These are phyloP conservation scores for Nectriaceae sp. DNA, from an alignment of 2,329 filamentous ascomycete genomes.

Conservation along the genomic window DNA sequence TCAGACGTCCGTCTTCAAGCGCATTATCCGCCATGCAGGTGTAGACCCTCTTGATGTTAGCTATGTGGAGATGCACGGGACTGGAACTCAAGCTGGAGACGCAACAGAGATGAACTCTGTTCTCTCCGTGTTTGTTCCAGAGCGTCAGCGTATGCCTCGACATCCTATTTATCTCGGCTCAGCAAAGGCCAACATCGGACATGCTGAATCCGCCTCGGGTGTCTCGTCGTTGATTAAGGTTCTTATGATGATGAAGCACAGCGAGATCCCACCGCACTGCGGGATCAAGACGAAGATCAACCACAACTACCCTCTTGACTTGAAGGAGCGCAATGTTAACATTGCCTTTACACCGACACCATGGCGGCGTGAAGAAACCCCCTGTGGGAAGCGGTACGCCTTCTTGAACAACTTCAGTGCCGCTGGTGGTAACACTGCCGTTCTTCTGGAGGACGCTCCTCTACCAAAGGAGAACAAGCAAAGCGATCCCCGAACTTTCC, in stretches of 20 bases:
- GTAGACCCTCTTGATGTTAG: slow-evolving; percentile 76
- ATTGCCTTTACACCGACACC: slow-evolving; percentile 57
- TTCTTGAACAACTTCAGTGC: slow-evolving; percentile 72
- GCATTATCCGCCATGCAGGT: slow-evolving; percentile 70
- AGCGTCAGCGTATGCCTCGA: slow-evolving; percentile 43
- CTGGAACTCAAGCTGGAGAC: slow-evolving; percentile 84
- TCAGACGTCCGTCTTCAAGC: slow-evolving; percentile 70
- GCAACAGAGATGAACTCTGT: slow-evolving; percentile 81
- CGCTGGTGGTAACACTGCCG: slow-evolving; percentile 70
- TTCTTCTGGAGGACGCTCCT: slow-evolving; percentile 65
- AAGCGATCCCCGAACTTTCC: slow-evolving; percentile 54
- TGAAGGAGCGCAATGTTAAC: slow-evolving; percentile 58
- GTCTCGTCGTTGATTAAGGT: slow-evolving; percentile 65
- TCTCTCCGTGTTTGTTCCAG: slow-evolving; percentile 54
- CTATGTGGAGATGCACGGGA: slow-evolving; percentile 90
- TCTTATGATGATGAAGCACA: slow-evolving; percentile 65
- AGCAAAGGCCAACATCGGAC: slow-evolving; percentile 65
- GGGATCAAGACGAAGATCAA: slow-evolving; percentile 69
- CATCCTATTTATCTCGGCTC: slow-evolving; percentile 62
- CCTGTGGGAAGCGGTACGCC: slow-evolving; percentile 46
- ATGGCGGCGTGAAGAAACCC: slow-evolving; percentile 46
- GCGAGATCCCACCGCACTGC: slow-evolving; percentile 63
- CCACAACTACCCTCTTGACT: slow-evolving; percentile 57
- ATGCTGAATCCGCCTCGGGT: slow-evolving; percentile 63
- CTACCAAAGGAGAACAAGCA: slow-evolving; percentile 44